phyloP scores from a whole-genome alignment of 2,329 filamentous ascomycete genomes.

The Fonsecaea pedrosoi region DNA sequence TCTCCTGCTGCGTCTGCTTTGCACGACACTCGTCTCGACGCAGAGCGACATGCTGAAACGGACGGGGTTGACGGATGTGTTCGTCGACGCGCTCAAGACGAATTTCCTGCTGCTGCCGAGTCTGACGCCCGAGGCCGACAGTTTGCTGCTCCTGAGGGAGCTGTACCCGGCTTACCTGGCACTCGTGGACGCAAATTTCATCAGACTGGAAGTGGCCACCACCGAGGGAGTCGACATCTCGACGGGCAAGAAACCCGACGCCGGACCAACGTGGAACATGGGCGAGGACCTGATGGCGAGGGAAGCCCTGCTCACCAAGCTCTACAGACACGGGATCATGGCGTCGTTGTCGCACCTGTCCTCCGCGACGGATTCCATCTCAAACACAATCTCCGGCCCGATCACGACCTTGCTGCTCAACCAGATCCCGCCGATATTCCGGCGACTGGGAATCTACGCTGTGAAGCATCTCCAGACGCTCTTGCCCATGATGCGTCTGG shows the following conservation, averaged over 20 bases:
- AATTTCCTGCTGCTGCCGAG: conserved; percentile 77
- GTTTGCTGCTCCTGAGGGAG: conserved; percentile 66
- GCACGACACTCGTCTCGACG: conserved; percentile 43
- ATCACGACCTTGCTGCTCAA: conserved; percentile 58
- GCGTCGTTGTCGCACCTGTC: conserved; percentile 51
- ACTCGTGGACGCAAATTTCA: conserved; percentile 57
- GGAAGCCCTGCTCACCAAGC: conserved; percentile 53
- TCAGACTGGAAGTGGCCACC: background rate
- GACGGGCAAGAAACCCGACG: conserved; percentile 7
- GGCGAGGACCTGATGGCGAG: conserved; percentile 48
- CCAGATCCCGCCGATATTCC: conserved; percentile 42
- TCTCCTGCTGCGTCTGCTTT: conserved; percentile 45
- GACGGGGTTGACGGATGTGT: conserved; percentile 54
- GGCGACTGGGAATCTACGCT: conserved; percentile 47
- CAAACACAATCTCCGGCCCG: conserved; percentile 50
- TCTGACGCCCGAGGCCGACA: conserved; percentile 76
- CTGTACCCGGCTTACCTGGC: conserved; percentile 72
- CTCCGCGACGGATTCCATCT: conserved; percentile 51
- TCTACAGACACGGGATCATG: conserved; percentile 53
- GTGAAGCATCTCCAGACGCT: conserved; percentile 63
- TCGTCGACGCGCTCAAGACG: conserved; percentile 59
- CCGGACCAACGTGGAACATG: conserved; percentile 42
- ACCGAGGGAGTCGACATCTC: background rate
- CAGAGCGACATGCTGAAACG: conserved; percentile 48
- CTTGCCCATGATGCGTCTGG: conserved; percentile 69